phyloP scores from a whole-genome alignment of 1,284 basidiomycete species.

The Leccinum subrobustum region DNA sequence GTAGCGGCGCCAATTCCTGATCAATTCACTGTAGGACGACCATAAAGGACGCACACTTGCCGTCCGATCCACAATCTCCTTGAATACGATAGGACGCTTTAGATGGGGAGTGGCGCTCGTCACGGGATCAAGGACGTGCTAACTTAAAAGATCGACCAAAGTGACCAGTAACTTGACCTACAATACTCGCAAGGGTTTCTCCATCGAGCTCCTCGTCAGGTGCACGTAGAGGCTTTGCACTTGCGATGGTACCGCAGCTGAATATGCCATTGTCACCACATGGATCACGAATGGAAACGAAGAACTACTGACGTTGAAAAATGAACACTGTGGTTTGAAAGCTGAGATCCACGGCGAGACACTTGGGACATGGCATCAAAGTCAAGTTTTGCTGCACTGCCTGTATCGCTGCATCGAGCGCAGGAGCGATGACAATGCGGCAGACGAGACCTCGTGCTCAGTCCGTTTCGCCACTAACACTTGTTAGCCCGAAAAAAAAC shows the following conservation, averaged over 20 bases:
- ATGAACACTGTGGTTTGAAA: not conserved
- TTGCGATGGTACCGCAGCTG: conserved; percentile 8
- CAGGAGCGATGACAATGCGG: not conserved
- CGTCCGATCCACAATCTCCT: too few relatives aligned
- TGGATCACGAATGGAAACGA: not conserved
- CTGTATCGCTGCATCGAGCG: not conserved
- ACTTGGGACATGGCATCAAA: not conserved
- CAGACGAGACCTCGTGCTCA: not conserved
- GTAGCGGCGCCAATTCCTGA: too few relatives aligned
- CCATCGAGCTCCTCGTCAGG: conserved; percentile 5
- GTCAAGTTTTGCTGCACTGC: conserved; percentile 1
- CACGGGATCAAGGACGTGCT: not conserved
- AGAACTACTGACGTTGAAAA: conserved; percentile 4
- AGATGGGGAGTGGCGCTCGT: not conserved
- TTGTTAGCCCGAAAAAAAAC: not conserved
- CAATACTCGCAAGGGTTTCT: conserved; percentile 23
- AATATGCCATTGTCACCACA: conserved; percentile 3
- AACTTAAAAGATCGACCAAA: not conserved
- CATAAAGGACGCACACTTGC: too few relatives aligned
- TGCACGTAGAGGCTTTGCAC: conserved; percentile 14
- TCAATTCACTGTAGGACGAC: too few relatives aligned
- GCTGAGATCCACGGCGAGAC: conserved; percentile 5
- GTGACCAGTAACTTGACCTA: conserved; percentile 8
- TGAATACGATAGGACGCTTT: not conserved
- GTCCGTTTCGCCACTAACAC: not conserved